A percentile compares a stretch with the other conserved stretches of the same genome.
Conservation (phyloP, 495 filamentous ascomycete genomes). For the Talaromyces proteolyticus region DNA sequence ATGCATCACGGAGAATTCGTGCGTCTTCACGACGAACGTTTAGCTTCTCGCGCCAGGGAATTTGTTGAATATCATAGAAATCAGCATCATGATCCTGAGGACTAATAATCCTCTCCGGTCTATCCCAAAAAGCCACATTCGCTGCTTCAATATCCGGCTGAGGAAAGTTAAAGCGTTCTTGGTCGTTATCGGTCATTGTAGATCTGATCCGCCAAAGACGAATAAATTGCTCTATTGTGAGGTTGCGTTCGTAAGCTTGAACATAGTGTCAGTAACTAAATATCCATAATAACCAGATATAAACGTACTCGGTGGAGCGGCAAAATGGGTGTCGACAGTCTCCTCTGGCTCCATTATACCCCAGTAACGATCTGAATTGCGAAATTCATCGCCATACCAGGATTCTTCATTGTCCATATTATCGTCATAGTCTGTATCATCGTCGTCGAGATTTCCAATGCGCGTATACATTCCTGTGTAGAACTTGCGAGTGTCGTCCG, state of each 20-base stretch:
- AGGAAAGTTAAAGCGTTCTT: conserved; percentile 11
- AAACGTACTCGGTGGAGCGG: conserved; percentile 30
- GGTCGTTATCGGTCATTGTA: neutral
- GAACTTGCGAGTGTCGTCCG: conserved; percentile 29
- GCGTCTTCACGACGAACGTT: conserved; percentile 57
- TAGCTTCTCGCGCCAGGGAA: conserved; percentile 61
- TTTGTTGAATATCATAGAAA: conserved; percentile 68
- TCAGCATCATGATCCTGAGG: conserved; percentile 42
- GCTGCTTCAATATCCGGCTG: conserved; percentile 12
- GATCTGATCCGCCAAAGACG: conserved; percentile 25
- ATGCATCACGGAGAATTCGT: conserved; percentile 47
- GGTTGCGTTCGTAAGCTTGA: conserved; percentile 34
- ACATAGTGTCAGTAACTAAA: conserved; percentile 8
- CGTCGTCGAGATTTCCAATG: neutral
- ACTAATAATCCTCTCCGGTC: conserved; percentile 34
- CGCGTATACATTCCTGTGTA: conserved; percentile 12
- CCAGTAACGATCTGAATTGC: conserved; percentile 17
- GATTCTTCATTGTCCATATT: conserved; percentile 17
- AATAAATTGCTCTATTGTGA: conserved; percentile 40
- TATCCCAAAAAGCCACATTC: conserved; percentile 28
- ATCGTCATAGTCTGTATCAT: conserved; percentile 2
- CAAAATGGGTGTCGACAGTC: conserved; percentile 15
- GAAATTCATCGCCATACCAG: conserved; percentile 13
- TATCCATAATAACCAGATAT: neutral
- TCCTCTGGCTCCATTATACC: conserved; percentile 10